Conservation (phyloP, 768 basidiomycete genomes). For the Tulasnella sp. region DNA sequence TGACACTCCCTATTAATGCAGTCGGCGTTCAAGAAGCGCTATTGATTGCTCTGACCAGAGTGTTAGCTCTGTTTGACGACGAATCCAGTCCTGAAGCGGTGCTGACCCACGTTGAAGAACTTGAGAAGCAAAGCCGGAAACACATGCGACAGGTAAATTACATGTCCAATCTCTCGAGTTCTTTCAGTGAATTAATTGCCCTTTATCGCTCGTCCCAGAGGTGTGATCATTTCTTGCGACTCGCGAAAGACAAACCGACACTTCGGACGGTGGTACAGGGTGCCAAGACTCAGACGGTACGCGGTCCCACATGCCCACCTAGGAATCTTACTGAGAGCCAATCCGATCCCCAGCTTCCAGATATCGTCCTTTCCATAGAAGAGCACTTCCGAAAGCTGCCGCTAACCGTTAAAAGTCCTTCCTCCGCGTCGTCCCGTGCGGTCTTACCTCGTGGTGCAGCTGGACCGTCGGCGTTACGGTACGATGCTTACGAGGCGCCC, state of each 20-base stretch:
- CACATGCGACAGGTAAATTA: slow-evolving; percentile 47
- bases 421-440: neutral
- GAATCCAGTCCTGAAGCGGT: slow-evolving; percentile 31
- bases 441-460: neutral
- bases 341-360: slow-evolving; percentile 47
- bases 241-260: slow-evolving; percentile 34
- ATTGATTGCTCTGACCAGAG: slow-evolving; percentile 57
- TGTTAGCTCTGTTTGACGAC: slow-evolving; percentile 42
- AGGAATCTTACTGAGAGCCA: slow-evolving; percentile 3
- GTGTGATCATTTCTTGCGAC: slow-evolving; percentile 52
- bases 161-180: neutral
- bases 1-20: slow-evolving; percentile 21
- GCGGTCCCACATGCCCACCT: slow-evolving; percentile 18
- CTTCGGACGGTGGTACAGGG: slow-evolving; percentile 38
- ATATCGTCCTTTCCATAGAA: slow-evolving; percentile 46
- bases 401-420: slow-evolving; percentile 18
- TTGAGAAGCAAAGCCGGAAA: slow-evolving; percentile 27
- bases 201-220: slow-evolving; percentile 39
- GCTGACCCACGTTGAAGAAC: slow-evolving; percentile 29
- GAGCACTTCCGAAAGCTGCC: slow-evolving; percentile 18
- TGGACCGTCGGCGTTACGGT: neutral
- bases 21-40: slow-evolving; percentile 64
- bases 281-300: slow-evolving; percentile 47
- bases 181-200: neutral
- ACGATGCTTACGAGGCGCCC: slow-evolving; percentile 8